A percentile compares a stretch with the other conserved stretches of the same genome.
These are phyloP conservation scores for Neofusicoccum umdonicola DNA, from an alignment of 2,329 filamentous ascomycete genomes.

Conservation along the genomic window DNA sequence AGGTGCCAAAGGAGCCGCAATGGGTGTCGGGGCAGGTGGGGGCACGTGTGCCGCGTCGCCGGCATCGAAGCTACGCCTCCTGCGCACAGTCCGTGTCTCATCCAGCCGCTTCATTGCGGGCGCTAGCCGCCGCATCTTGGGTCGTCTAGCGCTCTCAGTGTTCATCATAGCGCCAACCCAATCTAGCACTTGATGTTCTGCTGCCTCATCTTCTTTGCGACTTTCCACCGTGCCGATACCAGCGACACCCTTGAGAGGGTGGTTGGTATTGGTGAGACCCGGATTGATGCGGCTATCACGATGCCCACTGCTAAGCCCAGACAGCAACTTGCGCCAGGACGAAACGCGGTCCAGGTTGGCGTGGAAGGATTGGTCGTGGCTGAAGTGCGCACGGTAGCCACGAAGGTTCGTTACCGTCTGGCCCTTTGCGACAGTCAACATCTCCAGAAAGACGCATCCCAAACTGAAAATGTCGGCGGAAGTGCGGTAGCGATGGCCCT, in stretches of 20 bases:
- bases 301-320: background rate
- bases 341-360: conserved; percentile 37
- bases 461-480: conserved; percentile 38
- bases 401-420: conserved; percentile 34
- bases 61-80: conserved; percentile 34
- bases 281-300: conserved; percentile 2
- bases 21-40: background rate
- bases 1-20: background rate
- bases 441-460: conserved; percentile 40
- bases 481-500: conserved; percentile 23
- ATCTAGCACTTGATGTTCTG: conserved; percentile 33
- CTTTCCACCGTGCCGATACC: background rate
- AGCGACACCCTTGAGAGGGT: background rate
- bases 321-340: conserved; percentile 20
- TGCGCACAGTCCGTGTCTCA: conserved; percentile 28
- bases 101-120: conserved; percentile 29
- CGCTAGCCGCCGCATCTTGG: conserved; percentile 31
- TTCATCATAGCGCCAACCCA: conserved; percentile 37
- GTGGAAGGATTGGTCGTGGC: conserved; percentile 39
- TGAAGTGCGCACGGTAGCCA: conserved; percentile 30
- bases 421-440: conserved; percentile 39
- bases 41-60: conserved; percentile 6
- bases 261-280: background rate
- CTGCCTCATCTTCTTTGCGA: conserved; percentile 32
- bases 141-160: conserved; percentile 31